phyloP scores from a whole-genome alignment of 2,329 filamentous ascomycete genomes.

The Alternaria sp. region DNA sequence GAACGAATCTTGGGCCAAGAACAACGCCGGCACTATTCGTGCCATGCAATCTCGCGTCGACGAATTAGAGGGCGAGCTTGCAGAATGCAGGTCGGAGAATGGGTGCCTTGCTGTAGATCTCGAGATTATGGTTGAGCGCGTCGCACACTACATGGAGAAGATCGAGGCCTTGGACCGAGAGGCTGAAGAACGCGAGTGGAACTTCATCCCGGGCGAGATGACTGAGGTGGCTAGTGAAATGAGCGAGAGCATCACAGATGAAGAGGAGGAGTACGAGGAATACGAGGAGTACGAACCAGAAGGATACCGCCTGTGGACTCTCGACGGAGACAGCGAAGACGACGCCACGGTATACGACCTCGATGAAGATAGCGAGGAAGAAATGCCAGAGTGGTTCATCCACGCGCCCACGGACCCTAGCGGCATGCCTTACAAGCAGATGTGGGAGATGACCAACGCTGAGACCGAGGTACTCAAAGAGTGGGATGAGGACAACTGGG shows the following conservation, averaged over 20 bases:
- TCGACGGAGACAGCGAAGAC: neutral
- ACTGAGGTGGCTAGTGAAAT: neutral
- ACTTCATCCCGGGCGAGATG: neutral
- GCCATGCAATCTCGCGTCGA: neutral
- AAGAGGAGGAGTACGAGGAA: neutral
- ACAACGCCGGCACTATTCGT: neutral
- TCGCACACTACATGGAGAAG: neutral
- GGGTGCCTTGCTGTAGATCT: neutral
- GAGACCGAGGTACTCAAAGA: neutral
- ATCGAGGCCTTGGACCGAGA: neutral
- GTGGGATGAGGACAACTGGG: neutral
- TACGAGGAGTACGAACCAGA: neutral
- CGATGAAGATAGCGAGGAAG: neutral
- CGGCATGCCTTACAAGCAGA: neutral
- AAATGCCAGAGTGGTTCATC: neutral
- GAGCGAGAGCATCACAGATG: neutral
- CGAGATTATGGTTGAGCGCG: neutral
- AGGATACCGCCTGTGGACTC: neutral
- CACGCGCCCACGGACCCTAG: neutral
- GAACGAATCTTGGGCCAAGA: neutral
- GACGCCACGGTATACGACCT: neutral
- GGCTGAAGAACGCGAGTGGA: neutral
- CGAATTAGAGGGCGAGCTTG: neutral
- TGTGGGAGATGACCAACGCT: neutral
- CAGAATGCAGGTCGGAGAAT: neutral